Evolutionary conservation across 2,329 filamentous ascomycete genomes (phyloP).

Genomic region (Talaromyces rugulosus): DNA sequence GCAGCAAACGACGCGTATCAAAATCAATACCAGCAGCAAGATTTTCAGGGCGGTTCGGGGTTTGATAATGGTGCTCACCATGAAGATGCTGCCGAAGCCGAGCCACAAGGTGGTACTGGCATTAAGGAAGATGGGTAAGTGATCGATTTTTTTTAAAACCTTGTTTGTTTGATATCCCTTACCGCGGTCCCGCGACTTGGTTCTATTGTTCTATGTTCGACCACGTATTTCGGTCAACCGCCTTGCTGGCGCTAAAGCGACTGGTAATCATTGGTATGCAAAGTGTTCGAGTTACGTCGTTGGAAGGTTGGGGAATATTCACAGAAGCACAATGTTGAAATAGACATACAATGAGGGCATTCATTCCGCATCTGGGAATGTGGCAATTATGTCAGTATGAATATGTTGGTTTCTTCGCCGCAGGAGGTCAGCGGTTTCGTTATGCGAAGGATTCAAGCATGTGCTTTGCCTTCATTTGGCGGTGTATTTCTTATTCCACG

Average conservation of each 20-base stretch:
- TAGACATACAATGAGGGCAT: background rate
- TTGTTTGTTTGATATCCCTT: background rate
- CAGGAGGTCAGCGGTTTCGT: background rate
- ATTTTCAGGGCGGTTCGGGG: slow-evolving; percentile 20
- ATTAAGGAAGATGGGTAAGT: slow-evolving; percentile 94
- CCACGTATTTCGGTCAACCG: slow-evolving; percentile 4
- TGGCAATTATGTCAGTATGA: background rate
- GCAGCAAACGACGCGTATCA: slow-evolving; percentile 29
- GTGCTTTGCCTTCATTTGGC: background rate
- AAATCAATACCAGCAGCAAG: slow-evolving; percentile 28
- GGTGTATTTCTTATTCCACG: slow-evolving; percentile 7
- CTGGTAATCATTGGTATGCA: background rate
- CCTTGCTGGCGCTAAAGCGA: background rate
- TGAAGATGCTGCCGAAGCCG: slow-evolving; percentile 24
- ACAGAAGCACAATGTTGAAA: background rate
- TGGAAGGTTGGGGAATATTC: background rate
- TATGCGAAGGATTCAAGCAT: slow-evolving; percentile 10
- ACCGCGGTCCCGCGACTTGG: background rate
- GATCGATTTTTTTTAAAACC: slow-evolving; percentile 14
- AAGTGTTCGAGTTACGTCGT: background rate
- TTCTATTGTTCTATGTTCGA: slow-evolving; percentile 17
- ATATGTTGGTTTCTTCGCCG: background rate
- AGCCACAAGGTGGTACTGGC: slow-evolving; percentile 30
- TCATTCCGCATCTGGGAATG: background rate
- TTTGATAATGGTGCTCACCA: slow-evolving; percentile 21